Evolutionary conservation across 352 stramenopile species (phyloP).

Genomic region (Pythium aquatile): DNA sequence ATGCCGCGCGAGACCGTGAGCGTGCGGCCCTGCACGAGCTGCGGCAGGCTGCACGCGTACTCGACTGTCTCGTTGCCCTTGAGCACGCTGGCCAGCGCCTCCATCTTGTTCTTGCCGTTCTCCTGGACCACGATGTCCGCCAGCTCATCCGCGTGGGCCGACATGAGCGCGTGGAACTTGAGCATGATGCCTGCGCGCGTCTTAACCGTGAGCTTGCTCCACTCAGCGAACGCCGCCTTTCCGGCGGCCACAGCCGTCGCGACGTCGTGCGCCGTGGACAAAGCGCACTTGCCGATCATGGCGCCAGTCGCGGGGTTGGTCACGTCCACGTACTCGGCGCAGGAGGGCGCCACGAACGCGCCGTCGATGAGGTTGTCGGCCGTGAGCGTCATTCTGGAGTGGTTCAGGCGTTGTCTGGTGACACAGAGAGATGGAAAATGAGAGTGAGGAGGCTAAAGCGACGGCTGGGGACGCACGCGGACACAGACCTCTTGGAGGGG

Average conservation of each 20-base stretch:
- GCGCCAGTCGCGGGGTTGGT: constrained; percentile 61
- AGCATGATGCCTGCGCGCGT: constrained; percentile 94
- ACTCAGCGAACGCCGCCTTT: constrained; percentile 85
- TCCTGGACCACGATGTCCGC: constrained; percentile 94
- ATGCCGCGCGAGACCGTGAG: constrained; percentile 89
- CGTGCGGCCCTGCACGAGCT: constrained; percentile 89
- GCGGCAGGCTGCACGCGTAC: constrained; percentile 93
- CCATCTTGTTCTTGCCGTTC: constrained; percentile 97
- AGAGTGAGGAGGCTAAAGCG: not conserved
- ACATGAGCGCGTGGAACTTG: constrained; percentile 94
- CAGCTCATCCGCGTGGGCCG: constrained; percentile 89
- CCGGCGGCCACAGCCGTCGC: constrained; percentile 74
- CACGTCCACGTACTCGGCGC: constrained; percentile 52
- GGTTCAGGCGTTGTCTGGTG: constrained; percentile 16
- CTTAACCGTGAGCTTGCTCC: constrained; percentile 94
- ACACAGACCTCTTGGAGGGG: not conserved
- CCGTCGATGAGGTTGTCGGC: constrained; percentile 75
- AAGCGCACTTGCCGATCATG: constrained; percentile 74
- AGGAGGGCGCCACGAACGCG: constrained; percentile 45
- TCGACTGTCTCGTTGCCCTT: constrained; percentile 99
- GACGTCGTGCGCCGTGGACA: constrained; percentile 88
- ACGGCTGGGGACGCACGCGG: not conserved
- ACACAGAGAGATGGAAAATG: not conserved
- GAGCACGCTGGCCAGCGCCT: constrained; percentile 94
- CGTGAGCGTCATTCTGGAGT: constrained; percentile 12